Conservation (phyloP, 2,329 filamentous ascomycete genomes). For the Sclerotinia sclerotiorum region DNA sequence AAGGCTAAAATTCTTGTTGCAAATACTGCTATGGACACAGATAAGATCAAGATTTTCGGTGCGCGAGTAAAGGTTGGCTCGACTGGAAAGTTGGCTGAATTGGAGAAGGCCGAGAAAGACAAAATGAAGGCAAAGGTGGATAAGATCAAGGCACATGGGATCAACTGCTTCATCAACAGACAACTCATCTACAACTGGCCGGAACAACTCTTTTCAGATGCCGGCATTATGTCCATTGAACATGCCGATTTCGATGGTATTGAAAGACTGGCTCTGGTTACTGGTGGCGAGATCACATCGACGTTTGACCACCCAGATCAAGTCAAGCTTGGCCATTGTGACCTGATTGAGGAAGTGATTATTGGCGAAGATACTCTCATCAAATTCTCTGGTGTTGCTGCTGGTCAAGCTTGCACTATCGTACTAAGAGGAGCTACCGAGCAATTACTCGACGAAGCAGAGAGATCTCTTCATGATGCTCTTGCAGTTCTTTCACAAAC, state of each 20-base stretch:
- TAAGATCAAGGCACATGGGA: constrained; percentile 96
- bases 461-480: constrained; percentile 93
- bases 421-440: constrained; percentile 95
- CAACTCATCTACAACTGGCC: constrained; percentile 99
- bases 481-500: constrained; percentile 96
- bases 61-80: constrained; percentile 95
- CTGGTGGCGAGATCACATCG: constrained; percentile 93
- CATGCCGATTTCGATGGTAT: constrained; percentile 99
- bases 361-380: constrained; percentile 98
- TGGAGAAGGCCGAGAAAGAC: constrained; percentile 96
- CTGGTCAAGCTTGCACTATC: constrained; percentile 92
- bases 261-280: constrained; percentile 90
- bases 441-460: constrained; percentile 94
- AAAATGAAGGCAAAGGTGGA: constrained; percentile 99
- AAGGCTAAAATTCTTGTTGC: constrained; percentile 98
- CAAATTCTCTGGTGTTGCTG: constrained; percentile 94
- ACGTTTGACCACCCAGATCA: constrained; percentile 98
- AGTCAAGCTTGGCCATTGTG: constrained; percentile 93
- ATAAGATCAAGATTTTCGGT: constrained; percentile 99
- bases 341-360: constrained; percentile 95
- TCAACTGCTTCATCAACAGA: constrained; percentile 99
- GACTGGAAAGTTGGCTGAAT: constrained; percentile 94
- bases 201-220: constrained; percentile 96
- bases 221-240: constrained; percentile 97
- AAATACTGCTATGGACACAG: constrained; percentile 98